phyloP scores from a whole-genome alignment of 352 stramenopile species.

The Phytophthora meadii region DNA sequence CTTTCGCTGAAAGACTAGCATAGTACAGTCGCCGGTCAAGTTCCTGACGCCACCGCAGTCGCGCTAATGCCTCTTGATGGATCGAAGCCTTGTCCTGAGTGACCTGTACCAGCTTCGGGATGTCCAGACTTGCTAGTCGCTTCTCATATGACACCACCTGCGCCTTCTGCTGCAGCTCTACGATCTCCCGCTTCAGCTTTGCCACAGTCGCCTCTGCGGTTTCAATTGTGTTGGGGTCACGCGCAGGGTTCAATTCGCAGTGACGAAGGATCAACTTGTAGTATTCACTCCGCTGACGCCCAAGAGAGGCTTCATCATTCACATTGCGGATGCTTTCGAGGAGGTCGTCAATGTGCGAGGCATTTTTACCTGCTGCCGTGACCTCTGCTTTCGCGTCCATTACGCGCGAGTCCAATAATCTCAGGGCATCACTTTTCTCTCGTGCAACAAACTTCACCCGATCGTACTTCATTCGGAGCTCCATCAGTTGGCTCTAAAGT shows the following conservation, averaged over 20 bases:
- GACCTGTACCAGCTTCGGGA: slow-evolving; percentile 70
- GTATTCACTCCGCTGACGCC: slow-evolving; percentile 78
- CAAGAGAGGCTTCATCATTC: slow-evolving; percentile 65
- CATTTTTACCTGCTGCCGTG: slow-evolving; percentile 51
- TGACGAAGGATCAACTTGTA: slow-evolving; percentile 83
- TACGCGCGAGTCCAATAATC: slow-evolving; percentile 65
- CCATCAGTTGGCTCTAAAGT: slow-evolving; percentile 57
- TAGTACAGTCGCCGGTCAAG: slow-evolving; percentile 65
- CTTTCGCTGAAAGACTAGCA: slow-evolving; percentile 31
- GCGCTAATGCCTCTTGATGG: slow-evolving; percentile 64
- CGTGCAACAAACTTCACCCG: slow-evolving; percentile 73
- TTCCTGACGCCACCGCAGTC: slow-evolving; percentile 73
- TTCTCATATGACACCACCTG: slow-evolving; percentile 80
- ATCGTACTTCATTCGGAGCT: slow-evolving; percentile 78
- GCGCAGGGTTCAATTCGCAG: slow-evolving; percentile 80
- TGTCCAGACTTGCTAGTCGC: slow-evolving; percentile 60
- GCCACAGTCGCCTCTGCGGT: slow-evolving; percentile 64
- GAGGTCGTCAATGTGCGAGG: slow-evolving; percentile 63
- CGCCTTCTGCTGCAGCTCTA: slow-evolving; percentile 73
- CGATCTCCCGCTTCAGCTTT: slow-evolving; percentile 70
- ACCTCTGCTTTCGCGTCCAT: slow-evolving; percentile 58
- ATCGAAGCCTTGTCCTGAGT: slow-evolving; percentile 75
- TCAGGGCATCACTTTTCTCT: slow-evolving; percentile 57
- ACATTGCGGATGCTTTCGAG: slow-evolving; percentile 70
- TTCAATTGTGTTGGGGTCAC: slow-evolving; percentile 82